Base-by-base conservation (phyloP, 257 asterid species). In the Scutellaria baicalensis region DNA sequence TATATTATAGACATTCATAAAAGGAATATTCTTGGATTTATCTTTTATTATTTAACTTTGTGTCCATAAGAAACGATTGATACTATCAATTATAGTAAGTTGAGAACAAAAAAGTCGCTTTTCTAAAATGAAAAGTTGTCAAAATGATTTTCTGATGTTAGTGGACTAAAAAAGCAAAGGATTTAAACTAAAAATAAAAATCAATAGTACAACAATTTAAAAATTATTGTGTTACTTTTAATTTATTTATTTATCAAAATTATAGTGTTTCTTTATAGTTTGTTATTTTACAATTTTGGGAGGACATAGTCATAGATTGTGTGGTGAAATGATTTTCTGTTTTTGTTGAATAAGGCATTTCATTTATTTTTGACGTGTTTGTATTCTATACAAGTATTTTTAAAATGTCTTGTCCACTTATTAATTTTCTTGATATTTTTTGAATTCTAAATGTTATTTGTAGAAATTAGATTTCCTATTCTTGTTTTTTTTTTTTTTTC, bases 361-460 rank as follows among this genome's bases (percentile, higher is more conserved):
- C 12, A 64, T n/a, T 64, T 18, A 35, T 40, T 40, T 48, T 9
- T 6, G 70, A 72, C 82, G 82, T 73, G 82, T 69, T 56, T 63
- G 55, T 50, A 47, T 68, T 23, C 42, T 72, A 74, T 52, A 61
- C 78, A 47, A 72, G 75, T 72, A 52, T 56, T 64, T 49, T 63
- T 52, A 27, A 23, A 43, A 10, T 13, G 35, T 40, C 50, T 66
- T 45, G 33, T 65, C 66, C 68, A 33, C 17, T 44, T 27, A 64
- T 61, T 61, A 2, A 12, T 38, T 38, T 49, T 17, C 3, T 11
- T 20, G 8, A 56, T n/a, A 3, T 40, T 4, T 18, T 0, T 10
- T 40, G 18, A 1, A 27, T 56, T 52, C 12, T 52, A 9, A 52
- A 52, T 52, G n/a, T 18, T 52, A 52, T 35, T 20, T 6, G 12